Conservation (phyloP, 768 basidiomycete species). For the Agaricus subrufescens region DNA sequence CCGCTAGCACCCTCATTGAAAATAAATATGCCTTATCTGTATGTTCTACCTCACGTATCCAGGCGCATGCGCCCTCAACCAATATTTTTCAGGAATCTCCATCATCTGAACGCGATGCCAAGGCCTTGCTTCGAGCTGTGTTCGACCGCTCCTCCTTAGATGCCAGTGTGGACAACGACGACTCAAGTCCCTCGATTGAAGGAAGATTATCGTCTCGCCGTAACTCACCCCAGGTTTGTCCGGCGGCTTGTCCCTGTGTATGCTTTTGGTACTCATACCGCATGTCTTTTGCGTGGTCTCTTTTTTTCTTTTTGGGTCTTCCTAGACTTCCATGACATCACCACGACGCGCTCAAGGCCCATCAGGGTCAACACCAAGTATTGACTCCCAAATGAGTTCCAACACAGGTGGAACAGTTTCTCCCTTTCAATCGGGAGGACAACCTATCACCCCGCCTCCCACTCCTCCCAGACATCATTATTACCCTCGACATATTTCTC, state of each 20-base stretch:
- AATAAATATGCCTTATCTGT: slow-evolving; percentile 9
- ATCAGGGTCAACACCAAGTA: slow-evolving; percentile 5
- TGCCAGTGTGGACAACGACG: neutral
- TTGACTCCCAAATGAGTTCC: neutral
- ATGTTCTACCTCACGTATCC: neutral
- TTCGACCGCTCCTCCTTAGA: neutral
- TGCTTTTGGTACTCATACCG: neutral
- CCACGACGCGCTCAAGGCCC: neutral
- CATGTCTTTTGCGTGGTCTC: neutral
- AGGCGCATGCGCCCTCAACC: too few relatives aligned
- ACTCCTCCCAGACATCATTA: slow-evolving; percentile 6
- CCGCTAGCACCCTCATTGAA: slow-evolving; percentile 26
- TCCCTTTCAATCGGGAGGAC: slow-evolving; percentile 1
- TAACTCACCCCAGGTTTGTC: neutral
- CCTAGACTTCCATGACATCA: slow-evolving; percentile 1
- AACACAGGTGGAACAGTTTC: neutral
- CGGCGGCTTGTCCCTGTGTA: neutral
- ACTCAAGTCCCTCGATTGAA: neutral
- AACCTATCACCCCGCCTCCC: slow-evolving; percentile 8
- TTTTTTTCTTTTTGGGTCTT: neutral
- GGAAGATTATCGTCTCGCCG: neutral
- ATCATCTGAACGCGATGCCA: neutral
- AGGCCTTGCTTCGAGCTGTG: neutral
- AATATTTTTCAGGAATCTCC: slow-evolving; percentile 1
- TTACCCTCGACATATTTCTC: neutral